phyloP scores from a whole-genome alignment of 2,329 filamentous ascomycete species.

The Xylariales sp. region DNA sequence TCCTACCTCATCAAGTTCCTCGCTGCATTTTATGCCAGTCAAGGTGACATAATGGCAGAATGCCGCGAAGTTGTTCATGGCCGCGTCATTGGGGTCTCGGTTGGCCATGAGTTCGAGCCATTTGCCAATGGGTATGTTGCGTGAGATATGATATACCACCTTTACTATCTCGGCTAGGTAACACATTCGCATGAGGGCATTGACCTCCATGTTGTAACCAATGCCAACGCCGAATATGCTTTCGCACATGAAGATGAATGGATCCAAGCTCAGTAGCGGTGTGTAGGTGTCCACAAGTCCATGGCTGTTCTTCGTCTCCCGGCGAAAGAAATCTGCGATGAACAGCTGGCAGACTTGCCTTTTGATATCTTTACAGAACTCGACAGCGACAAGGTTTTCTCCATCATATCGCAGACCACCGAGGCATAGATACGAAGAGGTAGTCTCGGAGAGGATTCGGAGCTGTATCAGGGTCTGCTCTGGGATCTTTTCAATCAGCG shows the following conservation, averaged over 20 bases:
- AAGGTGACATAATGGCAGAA: constrained; percentile 48
- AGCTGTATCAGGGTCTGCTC: constrained; percentile 82
- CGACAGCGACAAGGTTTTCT: constrained; percentile 57
- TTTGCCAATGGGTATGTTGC: constrained; percentile 45
- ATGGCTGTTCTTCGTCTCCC: constrained; percentile 34
- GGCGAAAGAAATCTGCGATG: constrained; percentile 49
- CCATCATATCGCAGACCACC: constrained; percentile 61
- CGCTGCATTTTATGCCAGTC: constrained; percentile 37
- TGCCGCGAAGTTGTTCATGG: constrained; percentile 49
- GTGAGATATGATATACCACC: constrained; percentile 58
- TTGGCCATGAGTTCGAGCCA: constrained; percentile 45
- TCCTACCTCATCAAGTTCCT: constrained; percentile 27
- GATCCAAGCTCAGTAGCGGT: constrained; percentile 63
- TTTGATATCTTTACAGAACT: constrained; percentile 64
- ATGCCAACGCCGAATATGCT: constrained; percentile 66
- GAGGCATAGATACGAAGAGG: constrained; percentile 76
- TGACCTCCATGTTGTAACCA: constrained; percentile 66
- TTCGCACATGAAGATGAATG: constrained; percentile 78
- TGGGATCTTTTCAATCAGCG: constrained; percentile 77
- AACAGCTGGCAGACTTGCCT: constrained; percentile 75
- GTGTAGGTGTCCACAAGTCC: constrained; percentile 41
- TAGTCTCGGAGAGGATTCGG: constrained; percentile 82
- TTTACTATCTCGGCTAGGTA: constrained; percentile 90
- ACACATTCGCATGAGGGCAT: constrained; percentile 77
- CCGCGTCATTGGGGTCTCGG: constrained; percentile 38